phyloP scores from a whole-genome alignment of 2,329 filamentous ascomycete species.

The Colletotrichum tropicicola region DNA sequence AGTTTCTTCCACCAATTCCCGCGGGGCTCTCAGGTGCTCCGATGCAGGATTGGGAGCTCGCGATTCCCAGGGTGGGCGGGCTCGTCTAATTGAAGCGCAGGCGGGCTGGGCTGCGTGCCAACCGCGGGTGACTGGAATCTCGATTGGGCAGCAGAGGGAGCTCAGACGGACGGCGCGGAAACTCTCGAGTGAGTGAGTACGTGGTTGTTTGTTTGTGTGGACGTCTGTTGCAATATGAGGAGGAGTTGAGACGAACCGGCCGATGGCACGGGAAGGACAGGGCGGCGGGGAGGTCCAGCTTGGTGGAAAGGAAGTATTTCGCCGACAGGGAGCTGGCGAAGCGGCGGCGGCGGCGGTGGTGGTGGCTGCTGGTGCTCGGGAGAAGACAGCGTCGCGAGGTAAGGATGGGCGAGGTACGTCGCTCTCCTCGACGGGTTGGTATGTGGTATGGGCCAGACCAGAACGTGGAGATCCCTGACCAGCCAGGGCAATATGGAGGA shows the following conservation, averaged over 20 bases:
- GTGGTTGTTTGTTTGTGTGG: conserved; percentile 16
- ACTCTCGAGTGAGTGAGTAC: neutral
- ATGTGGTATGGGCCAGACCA: conserved; percentile 13
- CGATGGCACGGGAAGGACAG: conserved; percentile 27
- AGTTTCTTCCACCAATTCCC: conserved; percentile 30
- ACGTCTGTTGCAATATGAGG: conserved; percentile 25
- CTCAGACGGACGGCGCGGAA: neutral
- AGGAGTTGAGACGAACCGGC: conserved; percentile 29
- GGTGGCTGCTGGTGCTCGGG: conserved; percentile 6
- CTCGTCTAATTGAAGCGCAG: conserved; percentile 20
- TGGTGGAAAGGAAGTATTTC: conserved; percentile 18
- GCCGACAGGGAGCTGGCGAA: conserved; percentile 22
- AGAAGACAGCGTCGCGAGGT: conserved; percentile 6
- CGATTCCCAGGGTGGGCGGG: conserved; percentile 13
- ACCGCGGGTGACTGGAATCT: conserved; percentile 15
- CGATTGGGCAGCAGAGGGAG: conserved; percentile 7
- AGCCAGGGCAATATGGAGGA: conserved; percentile 18
- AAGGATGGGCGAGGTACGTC: neutral
- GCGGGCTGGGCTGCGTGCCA: conserved; percentile 16
- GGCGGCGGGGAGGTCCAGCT: conserved; percentile 11
- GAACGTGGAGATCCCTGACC: conserved; percentile 23
- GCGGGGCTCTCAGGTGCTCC: neutral
- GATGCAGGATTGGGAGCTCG: conserved; percentile 12
- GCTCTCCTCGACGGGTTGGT: neutral
- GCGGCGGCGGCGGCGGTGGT: conserved; percentile 4